Evolutionary conservation across 306 rosid species (phyloP), one percentile per base, ranked within the genome.

Genomic region (Cicer yamashitae): DNA sequence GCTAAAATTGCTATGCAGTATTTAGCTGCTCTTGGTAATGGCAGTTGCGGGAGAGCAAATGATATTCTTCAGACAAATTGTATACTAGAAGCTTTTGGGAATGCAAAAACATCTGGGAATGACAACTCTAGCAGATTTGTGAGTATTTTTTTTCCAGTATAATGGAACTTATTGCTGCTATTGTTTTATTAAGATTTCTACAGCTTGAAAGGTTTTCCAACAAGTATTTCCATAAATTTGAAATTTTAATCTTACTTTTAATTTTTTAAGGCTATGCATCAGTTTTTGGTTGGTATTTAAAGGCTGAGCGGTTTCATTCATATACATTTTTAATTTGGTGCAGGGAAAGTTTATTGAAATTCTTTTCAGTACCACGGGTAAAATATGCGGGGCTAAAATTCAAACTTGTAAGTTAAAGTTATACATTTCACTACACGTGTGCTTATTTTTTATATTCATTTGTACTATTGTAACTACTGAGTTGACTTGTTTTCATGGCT

Each of bases 291-390:
- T 56, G 58, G 46, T 38, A 17, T 53, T 64, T 44, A 45, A 53
- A 45, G 64, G 56, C 60, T 77, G 47, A 43, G 34, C 47, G 66
- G 73, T 81, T 73, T 82, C 18, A 50, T 72, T 84, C 73, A 74
- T 50, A 17, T 76, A 69, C 22, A 65, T 71, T 75, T 72, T 71
- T 81, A 25, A 68, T 78, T 72, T 76, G 77, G 76, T 82, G 77
- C 96, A 96, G 99, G 99, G 96, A 59, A 96, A 92, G 87, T 86
- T 89, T 86, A 79, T 86, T 76, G 93, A 92, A 78, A 82, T 92
- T 82, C 86, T 79, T 70, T 96, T 96, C 89, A 86, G 84, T 67
- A 30, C 87, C 69, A 61, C 71, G 67, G 97, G 98, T 60, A 85
- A 86, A 80, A 86, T 90, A 59, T 79, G 86, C 60, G 93, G 99